These are phyloP conservation scores for Bipolaris oryzae DNA, from an alignment of 2,329 filamentous ascomycete species.

Conservation along the genomic window DNA sequence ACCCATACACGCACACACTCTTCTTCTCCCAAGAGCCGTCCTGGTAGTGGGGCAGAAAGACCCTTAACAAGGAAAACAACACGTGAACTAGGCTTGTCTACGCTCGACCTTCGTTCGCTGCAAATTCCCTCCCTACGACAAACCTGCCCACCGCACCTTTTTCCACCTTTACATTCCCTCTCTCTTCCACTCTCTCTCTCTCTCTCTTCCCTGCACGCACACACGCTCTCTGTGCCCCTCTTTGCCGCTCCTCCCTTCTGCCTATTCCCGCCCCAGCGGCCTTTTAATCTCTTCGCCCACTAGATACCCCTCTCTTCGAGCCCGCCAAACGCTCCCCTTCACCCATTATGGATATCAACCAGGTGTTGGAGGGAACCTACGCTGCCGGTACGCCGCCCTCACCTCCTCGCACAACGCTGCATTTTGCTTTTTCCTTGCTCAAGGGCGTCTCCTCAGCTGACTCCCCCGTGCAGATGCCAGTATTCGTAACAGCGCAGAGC, in stretches of 20 bases:
- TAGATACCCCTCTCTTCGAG: constrained; percentile 34
- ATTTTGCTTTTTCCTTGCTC: constrained; percentile 13
- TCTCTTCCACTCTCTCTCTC: constrained; percentile 11
- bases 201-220: constrained; percentile 7
- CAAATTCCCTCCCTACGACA: constrained; percentile 45
- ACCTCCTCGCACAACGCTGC: constrained; percentile 14
- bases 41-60: constrained; percentile 43
- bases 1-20: background rate
- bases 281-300: constrained; percentile 20
- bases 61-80: constrained; percentile 37
- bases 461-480: constrained; percentile 73
- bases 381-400: constrained; percentile 74
- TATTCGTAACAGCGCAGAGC: constrained; percentile 88
- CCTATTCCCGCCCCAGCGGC: constrained; percentile 27
- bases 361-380: constrained; percentile 96
- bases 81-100: constrained; percentile 48
- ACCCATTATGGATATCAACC: constrained; percentile 90
- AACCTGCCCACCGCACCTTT: constrained; percentile 41
- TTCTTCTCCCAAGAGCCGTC: constrained; percentile 20
- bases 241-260: constrained; percentile 25
- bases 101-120: constrained; percentile 46
- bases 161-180: constrained; percentile 5
- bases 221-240: background rate
- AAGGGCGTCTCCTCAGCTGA: constrained; percentile 41
- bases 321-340: constrained; percentile 36